Evolutionary conservation across 148 eudicot genomes (phyloP).

Genomic region (Persicaria tinctoria): DNA sequence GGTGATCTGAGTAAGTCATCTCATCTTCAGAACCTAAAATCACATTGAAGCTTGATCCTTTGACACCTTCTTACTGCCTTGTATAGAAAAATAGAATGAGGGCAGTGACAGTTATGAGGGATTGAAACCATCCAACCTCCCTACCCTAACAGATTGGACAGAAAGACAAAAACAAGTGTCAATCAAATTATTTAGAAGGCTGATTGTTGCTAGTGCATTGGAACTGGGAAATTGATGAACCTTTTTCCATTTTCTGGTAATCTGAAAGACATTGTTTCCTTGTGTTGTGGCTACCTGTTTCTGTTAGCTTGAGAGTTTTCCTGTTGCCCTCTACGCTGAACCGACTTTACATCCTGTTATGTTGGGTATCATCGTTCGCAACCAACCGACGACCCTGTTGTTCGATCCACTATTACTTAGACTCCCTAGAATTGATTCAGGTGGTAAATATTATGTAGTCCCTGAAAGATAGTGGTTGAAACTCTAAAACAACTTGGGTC

Average conservation of each 20-base stretch:
- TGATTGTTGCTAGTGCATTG: slow-evolving; percentile 1
- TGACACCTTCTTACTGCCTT: background rate
- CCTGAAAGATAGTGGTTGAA: no score
- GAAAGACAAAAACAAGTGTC: background rate
- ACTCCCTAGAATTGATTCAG: no score
- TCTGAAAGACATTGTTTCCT: slow-evolving; percentile 1
- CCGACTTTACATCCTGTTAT: background rate
- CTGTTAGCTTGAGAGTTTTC: background rate
- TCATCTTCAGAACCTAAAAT: background rate
- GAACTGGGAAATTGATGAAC: slow-evolving; percentile 6
- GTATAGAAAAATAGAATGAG: slow-evolving; percentile 10
- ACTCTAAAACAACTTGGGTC: no score
- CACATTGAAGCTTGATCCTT: background rate
- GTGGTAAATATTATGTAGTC: no score
- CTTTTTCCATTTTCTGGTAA: background rate
- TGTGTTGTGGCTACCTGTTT: background rate
- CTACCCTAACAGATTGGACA: slow-evolving; percentile 8
- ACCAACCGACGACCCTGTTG: no score
- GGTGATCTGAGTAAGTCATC: background rate
- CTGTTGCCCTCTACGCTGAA: background rate
- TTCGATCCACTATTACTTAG: no score
- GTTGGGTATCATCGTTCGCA: background rate
- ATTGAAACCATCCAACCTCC: background rate
- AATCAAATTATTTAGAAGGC: background rate
- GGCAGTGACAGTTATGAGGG: background rate